Base-by-base conservation (phyloP, 208 protist species). In the Herpetomonas tarakana region DNA sequence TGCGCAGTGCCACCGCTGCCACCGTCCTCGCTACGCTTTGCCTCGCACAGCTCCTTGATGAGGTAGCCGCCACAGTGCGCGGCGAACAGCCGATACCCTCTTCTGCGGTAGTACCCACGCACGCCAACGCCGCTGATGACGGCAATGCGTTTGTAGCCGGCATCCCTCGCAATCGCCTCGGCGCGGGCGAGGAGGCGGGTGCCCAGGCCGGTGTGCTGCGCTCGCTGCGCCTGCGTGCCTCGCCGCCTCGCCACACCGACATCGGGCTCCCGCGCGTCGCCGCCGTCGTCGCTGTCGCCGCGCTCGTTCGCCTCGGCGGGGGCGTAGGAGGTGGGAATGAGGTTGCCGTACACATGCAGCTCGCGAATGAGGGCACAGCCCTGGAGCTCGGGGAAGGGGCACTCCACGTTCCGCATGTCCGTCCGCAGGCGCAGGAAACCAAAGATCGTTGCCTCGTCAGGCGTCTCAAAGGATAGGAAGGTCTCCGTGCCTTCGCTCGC, bases 121-220 rank as follows among this genome's bases (percentile, higher is more conserved):
- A 98, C 98, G 11, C 98, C 98, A 25, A 99, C 96, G 38, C 98
- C 98, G 62, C 86, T 86, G 68, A 99, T 99, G n/a, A 99, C 98
- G 19, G 97, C 96, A 9, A 99, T 79, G 35, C 88, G 88, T 4
- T 29, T n/a, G 45, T 90, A 96, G 6, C 96, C 93, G 21, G 93
- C 86, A 50, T 91, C 87, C 45, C 77, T 74, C 2, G 98, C 96
- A 30, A 99, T 98, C 12, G 78, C 65, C 71, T 99, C 98, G 0
- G 98, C 98, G 29, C 98, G 94, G 62, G 93, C 82, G 75, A 99
- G 98, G 22, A 99, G 86, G 19, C 96, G 69, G 2, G 90, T 92
- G 49, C 98, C 98, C 57, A 97, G 96, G 14, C 98, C 98, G 49
- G 89, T 88, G 79, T 98, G 97, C 78, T 99, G 98, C 14, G 98